Base-by-base conservation (phyloP, 495 filamentous ascomycete species). In the Tuber magnatum region DNA sequence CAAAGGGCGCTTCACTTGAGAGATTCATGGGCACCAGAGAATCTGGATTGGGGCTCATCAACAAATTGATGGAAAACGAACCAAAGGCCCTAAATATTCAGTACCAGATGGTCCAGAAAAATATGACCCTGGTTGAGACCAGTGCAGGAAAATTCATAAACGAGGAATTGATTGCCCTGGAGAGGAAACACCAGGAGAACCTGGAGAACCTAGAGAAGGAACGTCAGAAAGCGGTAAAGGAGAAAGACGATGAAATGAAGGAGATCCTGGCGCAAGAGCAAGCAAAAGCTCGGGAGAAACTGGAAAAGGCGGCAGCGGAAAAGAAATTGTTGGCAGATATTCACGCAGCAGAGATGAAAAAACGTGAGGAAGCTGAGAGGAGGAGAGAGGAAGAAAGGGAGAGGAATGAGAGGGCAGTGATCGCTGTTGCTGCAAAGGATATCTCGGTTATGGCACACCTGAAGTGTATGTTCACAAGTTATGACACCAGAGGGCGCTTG, bases 21-120 rank as follows among this genome's bases (percentile, higher is more conserved):
- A 82, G 80, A 10, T 74, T 84, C 46, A 73, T 74, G 71, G 82
- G 83, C 9, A 76, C 80, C 71, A 80, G 69, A 18, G 76, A 81
- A 51, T 86, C 83, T 0, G 82, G 83, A 68, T 82, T 74, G 35
- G 76, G 78, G 4, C 78, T 85, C 39, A 77, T 84, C n/a, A 41
- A 56, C 71, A 73, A 56, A 7, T 75, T 76, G 48, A 75, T 68
- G 73, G 35, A 32, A 32, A 20, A 41, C 48, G 72, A 78, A 70
- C 65, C 43, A 6, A 78, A 80, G 20, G 75, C 79, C 71, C 77
- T 84, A 16, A 77, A 82, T 70, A 81, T 86, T 22, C 85, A 86
- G 74, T 74, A 83, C 48, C 83, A 86, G 75, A 80, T 86, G 51
- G 83, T 83, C 12, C 73, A 79, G 38, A 70, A 81, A 8, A 76